Evolutionary conservation across 352 stramenopile genomes (phyloP).

Genomic region (Globisporangium acanthophoron): DNA sequence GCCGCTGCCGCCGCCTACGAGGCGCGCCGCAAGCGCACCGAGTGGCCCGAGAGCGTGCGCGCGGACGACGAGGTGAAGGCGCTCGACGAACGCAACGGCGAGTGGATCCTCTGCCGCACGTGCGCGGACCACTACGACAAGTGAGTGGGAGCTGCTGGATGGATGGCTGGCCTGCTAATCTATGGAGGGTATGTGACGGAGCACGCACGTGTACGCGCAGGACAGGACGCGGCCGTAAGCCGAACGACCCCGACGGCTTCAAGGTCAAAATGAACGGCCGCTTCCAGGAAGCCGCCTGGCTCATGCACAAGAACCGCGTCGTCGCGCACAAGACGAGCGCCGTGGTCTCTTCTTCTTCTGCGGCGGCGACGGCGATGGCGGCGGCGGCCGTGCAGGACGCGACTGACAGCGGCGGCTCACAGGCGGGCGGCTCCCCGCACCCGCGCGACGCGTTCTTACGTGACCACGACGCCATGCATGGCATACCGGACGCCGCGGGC

Average conservation of each 20-base stretch:
- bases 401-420: conserved; percentile 14
- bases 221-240: conserved; percentile 42
- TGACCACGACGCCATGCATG: conserved; percentile 5
- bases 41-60: conserved; percentile 50
- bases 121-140: conserved; percentile 51
- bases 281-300: conserved; percentile 57
- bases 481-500: neutral
- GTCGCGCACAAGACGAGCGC: conserved; percentile 29
- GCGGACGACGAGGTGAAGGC: conserved; percentile 45
- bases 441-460: conserved; percentile 8
- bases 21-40: conserved; percentile 36
- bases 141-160: conserved; percentile 5
- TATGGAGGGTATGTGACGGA: conserved; percentile 1
- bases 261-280: conserved; percentile 72
- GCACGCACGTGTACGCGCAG: conserved; percentile 14
- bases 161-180: neutral
- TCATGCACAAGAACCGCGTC: conserved; percentile 64
- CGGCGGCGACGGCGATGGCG: neutral
- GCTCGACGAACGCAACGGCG: conserved; percentile 48
- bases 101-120: conserved; percentile 64
- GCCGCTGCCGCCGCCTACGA: conserved; percentile 23
- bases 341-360: neutral
- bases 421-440: conserved; percentile 2
- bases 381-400: neutral
- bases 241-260: conserved; percentile 59